These are phyloP conservation scores for Musa beccarii DNA, from an alignment of 176 grass and related monocot species.

Conservation along the genomic window DNA sequence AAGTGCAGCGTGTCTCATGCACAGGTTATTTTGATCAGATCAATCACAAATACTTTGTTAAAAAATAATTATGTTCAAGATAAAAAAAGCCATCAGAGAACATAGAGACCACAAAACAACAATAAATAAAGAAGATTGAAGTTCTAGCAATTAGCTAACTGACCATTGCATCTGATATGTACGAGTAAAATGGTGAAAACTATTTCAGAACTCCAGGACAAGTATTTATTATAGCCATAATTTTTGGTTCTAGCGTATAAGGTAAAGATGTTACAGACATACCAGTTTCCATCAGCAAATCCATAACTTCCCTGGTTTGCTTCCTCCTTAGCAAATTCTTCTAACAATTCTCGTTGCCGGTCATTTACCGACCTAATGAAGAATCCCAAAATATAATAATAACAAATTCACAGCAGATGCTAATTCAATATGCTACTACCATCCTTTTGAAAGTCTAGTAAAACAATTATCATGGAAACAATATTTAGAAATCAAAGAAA, in stretches of 20 bases:
- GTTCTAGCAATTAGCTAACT: neutral
- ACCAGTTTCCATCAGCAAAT: slow-evolving; percentile 63
- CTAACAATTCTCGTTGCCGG: slow-evolving; percentile 60
- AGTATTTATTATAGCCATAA: neutral
- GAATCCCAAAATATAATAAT: neutral
- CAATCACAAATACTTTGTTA: neutral
- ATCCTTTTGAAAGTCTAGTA: neutral
- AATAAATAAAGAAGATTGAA: neutral
- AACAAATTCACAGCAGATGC: neutral
- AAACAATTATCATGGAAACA: neutral
- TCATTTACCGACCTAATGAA: slow-evolving; percentile 65
- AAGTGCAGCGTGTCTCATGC: neutral
- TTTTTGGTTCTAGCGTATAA: neutral
- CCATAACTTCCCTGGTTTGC: slow-evolving; percentile 42
- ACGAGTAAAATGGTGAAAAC: too few species aligned
- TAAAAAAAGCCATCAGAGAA: neutral
- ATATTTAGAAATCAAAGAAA: neutral
- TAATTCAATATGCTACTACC: neutral
- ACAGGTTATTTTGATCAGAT: neutral
- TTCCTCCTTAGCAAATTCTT: slow-evolving; percentile 90
- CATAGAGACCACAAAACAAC: neutral
- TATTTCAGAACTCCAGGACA: too few species aligned
- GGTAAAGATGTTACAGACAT: slow-evolving; percentile 14
- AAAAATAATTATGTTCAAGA: neutral
- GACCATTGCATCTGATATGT: too few species aligned